Evolutionary conservation across 2,329 filamentous ascomycete species (phyloP), one percentile per base, ranked within the genome.

Genomic region (Colletotrichum tropicicola): DNA sequence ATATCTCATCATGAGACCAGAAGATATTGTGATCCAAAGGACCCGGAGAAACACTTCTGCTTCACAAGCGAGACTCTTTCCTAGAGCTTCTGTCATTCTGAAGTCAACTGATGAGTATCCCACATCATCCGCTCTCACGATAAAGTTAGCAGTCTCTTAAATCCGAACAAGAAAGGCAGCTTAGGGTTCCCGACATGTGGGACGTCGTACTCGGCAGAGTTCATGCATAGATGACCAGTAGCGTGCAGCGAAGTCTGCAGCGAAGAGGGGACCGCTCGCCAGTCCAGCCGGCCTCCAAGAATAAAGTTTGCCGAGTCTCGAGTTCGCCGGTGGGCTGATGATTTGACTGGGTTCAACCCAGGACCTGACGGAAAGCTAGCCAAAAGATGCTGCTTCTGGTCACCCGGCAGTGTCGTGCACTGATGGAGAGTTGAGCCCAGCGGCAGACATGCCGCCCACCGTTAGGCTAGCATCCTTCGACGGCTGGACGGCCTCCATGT

Each of bases 301-400:
- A 32, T 12, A 61, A n/a, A 27, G 57, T 55, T 61, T 17, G 49
- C 32, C 57, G n/a, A 49, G 35, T 53, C 56, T 55, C 48, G 30
- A 12, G 35, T 61, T 49, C 57, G 21, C 13, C 6, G 10, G n/a
- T 19, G 35, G 15, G 28, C 43, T 44, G n/a, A 27, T 30, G 21
- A 25, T 15, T 5, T 6, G 23, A 28, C 61, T 54, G 17, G 57
- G 56, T 15, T 39, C 21, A 17, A 37, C 59, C 49, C 21, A 55
- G 37, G 25, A 55, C n/a, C 17, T 7, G n/a, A 17, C 28, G 57
- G 21, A 25, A 19, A 39, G 28, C 21, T 21, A 27, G 48, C 48
- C 49, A 58, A 58, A 39, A 58, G 54, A 49, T 56, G 41, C 53
- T 41, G 5, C 9, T 47, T 56, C 27, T 35, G 53, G 53, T 13